Percentiles rank a stretch among this genome's conserved stretches.
Evolutionary conservation across 2,329 filamentous ascomycete genomes (phyloP).

Genomic region (Thielaviopsis musarum): DNA sequence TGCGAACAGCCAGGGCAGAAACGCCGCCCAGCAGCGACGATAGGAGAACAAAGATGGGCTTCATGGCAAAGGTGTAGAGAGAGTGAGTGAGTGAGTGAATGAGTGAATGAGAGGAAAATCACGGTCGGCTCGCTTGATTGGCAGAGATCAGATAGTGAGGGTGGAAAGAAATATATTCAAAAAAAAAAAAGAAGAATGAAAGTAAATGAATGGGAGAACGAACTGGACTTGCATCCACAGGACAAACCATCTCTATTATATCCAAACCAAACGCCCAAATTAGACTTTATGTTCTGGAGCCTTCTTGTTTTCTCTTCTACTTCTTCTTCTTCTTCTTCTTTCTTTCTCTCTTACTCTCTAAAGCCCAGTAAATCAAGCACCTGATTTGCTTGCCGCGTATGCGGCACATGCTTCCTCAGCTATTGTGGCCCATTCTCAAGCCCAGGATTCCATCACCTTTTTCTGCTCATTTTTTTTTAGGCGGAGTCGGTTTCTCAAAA

Average conservation of each 20-base stretch:
- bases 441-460: not conserved
- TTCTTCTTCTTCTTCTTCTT: not conserved
- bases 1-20: not conserved
- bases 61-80: not conserved
- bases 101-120: not conserved
- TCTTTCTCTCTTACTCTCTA: not conserved
- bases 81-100: not conserved
- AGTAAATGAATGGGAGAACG: not conserved
- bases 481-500: not conserved
- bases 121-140: not conserved
- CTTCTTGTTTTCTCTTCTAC: not conserved
- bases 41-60: not conserved
- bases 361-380: not conserved
- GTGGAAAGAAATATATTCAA: not conserved
- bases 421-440: not conserved
- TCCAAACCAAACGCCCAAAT: not conserved
- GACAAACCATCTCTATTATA: not conserved
- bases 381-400: not conserved
- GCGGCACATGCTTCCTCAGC: not conserved
- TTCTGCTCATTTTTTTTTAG: not conserved
- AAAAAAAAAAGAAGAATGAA: not conserved
- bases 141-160: not conserved
- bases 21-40: not conserved
- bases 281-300: not conserved
- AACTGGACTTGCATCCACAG: not conserved